A percentile compares a stretch with the other conserved stretches of the same genome.
Conservation (phyloP, 2,329 filamentous ascomycete genomes). For the Talaromyces funiculosus region DNA sequence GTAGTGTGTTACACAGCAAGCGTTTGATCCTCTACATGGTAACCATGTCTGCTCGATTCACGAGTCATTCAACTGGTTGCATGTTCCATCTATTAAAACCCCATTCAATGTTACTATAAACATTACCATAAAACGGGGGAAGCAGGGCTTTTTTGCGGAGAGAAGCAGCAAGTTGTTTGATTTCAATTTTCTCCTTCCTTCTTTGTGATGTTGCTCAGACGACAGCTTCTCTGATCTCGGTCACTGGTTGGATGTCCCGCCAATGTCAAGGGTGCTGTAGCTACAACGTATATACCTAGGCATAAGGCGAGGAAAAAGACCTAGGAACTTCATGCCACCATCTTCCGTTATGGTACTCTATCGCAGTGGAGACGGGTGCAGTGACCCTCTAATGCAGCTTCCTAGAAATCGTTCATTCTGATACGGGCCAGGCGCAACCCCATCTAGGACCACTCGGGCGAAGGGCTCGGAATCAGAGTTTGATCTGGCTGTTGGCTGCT, state of each 20-base stretch:
- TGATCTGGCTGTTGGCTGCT: not conserved
- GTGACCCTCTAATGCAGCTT: not conserved
- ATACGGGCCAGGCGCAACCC: not conserved
- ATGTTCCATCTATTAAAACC: not conserved
- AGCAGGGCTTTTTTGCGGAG: not conserved
- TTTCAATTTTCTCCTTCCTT: not conserved
- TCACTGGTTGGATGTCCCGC: not conserved
- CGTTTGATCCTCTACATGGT: not conserved
- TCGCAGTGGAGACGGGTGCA: not conserved
- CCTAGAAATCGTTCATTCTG: not conserved
- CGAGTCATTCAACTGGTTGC: not conserved
- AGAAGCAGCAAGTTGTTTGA: conserved; percentile 1
- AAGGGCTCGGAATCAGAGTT: not conserved
- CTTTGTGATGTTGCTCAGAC: not conserved
- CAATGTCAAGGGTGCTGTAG: not conserved
- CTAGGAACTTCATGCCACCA: not conserved
- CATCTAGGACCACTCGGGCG: too few relatives aligned
- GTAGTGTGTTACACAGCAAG: not conserved
- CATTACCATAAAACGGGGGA: too few relatives aligned
- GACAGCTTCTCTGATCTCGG: not conserved
- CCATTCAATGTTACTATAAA: too few relatives aligned
- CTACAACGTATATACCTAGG: not conserved
- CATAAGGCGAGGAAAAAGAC: not conserved
- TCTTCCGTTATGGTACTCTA: not conserved
- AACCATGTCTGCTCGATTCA: not conserved